phyloP scores from a whole-genome alignment of 495 filamentous ascomycete genomes.

The Neurospora sp. region DNA sequence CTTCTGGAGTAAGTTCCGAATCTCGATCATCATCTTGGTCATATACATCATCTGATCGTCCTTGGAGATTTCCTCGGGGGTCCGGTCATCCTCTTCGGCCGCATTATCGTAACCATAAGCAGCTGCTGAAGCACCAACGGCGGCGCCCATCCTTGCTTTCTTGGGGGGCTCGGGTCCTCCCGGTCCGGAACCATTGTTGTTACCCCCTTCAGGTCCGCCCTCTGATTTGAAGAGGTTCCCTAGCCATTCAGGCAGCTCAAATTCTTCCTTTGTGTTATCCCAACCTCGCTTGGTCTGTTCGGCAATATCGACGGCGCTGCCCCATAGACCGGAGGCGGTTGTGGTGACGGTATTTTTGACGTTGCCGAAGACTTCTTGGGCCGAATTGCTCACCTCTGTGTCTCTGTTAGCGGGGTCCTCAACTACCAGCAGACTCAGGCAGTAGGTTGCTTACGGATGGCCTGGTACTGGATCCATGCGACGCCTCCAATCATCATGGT shows the following conservation, averaged over 20 bases:
- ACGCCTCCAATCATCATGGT: constrained; percentile 76
- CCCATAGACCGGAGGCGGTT: constrained; percentile 56
- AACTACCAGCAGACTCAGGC: neutral
- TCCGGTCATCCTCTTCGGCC: constrained; percentile 58
- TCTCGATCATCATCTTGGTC: constrained; percentile 99
- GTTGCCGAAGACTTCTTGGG: constrained; percentile 63
- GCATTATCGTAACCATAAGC: constrained; percentile 70
- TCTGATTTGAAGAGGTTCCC: constrained; percentile 57
- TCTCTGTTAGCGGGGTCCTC: neutral
- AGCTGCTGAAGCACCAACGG: constrained; percentile 52
- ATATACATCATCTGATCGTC: constrained; percentile 99
- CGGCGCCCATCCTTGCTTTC: constrained; percentile 50
- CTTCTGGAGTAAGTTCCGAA: constrained; percentile 77
- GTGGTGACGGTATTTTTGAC: constrained; percentile 58
- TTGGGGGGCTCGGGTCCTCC: constrained; percentile 43
- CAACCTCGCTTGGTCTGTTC: constrained; percentile 71
- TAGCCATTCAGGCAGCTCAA: constrained; percentile 79
- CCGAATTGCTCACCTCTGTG: constrained; percentile 81
- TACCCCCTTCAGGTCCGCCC: constrained; percentile 35
- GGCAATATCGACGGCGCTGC: constrained; percentile 60
- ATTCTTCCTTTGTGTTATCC: constrained; percentile 69
- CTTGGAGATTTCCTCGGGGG: constrained; percentile 52
- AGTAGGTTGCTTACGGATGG: constrained; percentile 55
- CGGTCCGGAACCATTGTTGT: constrained; percentile 28
- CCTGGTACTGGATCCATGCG: constrained; percentile 94